Evolutionary conservation across 768 basidiomycete species (phyloP).

Genomic region (Macrolepiota dolichaula): DNA sequence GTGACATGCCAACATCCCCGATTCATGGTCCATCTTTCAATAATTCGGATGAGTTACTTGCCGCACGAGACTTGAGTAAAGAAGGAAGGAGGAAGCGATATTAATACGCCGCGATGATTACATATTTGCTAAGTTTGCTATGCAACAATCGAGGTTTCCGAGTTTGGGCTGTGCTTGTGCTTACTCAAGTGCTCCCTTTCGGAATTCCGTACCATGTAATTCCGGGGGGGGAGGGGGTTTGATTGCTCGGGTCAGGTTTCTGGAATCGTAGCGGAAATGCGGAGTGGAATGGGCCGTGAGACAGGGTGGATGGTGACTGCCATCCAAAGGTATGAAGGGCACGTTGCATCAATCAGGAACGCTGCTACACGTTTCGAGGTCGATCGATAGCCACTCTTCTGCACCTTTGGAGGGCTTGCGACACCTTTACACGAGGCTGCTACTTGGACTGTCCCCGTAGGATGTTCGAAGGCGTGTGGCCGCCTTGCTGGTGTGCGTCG

Average conservation of each 20-base stretch:
- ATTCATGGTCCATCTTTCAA: background rate
- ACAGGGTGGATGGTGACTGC: background rate
- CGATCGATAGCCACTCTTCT: background rate
- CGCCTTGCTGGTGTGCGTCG: background rate
- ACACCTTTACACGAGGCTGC: background rate
- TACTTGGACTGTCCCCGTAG: background rate
- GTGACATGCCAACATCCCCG: background rate
- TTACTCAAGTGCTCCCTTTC: background rate
- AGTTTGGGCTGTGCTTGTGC: background rate
- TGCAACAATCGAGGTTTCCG: background rate
- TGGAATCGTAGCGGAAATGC: conserved; percentile 8
- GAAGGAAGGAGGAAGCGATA: background rate
- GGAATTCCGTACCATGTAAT: background rate
- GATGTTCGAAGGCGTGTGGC: background rate
- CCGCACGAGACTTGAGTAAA: background rate
- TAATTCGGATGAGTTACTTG: background rate
- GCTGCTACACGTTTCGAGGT: conserved; percentile 15
- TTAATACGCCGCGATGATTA: background rate
- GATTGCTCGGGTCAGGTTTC: background rate
- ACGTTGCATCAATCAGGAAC: conserved; percentile 14
- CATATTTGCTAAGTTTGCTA: background rate
- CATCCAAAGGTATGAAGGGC: conserved; percentile 9
- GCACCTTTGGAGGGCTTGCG: background rate
- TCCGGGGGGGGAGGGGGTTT: too few species aligned
- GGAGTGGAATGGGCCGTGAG: background rate